A percentile compares a stretch with the other conserved stretches of the same genome.
These are phyloP conservation scores for Cephalotrichum gorgonifer DNA, from an alignment of 2,329 filamentous ascomycete species.

Conservation along the genomic window DNA sequence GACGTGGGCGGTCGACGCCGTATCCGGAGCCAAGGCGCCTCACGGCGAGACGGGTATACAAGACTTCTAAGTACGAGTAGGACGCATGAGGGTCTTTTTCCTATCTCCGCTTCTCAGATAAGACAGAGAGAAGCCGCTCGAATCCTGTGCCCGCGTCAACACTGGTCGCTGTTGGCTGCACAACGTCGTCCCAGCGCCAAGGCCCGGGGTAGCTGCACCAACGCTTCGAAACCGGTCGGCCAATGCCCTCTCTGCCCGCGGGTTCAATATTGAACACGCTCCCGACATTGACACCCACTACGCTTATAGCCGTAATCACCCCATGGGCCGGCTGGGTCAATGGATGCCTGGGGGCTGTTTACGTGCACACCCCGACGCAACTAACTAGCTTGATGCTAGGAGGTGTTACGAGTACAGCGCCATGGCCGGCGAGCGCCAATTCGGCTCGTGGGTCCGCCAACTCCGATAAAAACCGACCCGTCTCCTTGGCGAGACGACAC, in stretches of 20 bases:
- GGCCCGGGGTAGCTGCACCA: too few relatives aligned
- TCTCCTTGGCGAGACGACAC: not conserved
- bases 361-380: not conserved
- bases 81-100: too few relatives aligned
- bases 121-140: too few relatives aligned
- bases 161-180: too few relatives aligned
- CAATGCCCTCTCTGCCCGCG: not conserved
- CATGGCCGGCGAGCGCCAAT: not conserved
- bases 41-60: constrained; percentile 60
- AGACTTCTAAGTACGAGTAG: constrained; percentile 46
- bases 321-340: not conserved
- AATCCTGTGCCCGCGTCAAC: too few relatives aligned
- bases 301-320: not conserved
- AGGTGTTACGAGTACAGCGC: too few relatives aligned
- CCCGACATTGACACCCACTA: not conserved
- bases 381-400: not conserved
- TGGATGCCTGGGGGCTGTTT: not conserved
- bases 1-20: constrained; percentile 39
- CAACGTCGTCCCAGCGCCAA: too few relatives aligned
- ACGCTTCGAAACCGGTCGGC: too few relatives aligned
- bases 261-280: not conserved
- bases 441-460: not conserved
- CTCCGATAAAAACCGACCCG: not conserved
- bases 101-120: too few relatives aligned
- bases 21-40: constrained; percentile 7